These are phyloP conservation scores for Cladobotryum mycophilum DNA, from an alignment of 2,329 filamentous ascomycete genomes.

Conservation along the genomic window DNA sequence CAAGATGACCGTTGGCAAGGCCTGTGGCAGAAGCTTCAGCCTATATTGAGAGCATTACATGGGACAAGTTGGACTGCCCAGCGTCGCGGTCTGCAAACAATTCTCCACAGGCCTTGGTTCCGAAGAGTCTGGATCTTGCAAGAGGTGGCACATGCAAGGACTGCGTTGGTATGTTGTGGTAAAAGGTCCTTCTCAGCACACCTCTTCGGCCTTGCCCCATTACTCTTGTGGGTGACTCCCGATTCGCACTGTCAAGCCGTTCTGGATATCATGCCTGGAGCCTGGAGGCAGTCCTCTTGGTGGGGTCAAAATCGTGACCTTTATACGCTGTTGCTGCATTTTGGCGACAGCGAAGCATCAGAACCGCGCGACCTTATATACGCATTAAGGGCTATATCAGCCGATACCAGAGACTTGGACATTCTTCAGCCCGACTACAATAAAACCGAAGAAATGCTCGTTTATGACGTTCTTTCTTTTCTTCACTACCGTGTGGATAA, in stretches of 20 bases:
- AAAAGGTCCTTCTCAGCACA: too few relatives aligned
- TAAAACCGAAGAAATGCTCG: background rate
- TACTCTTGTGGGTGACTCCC: rapidly evolving
- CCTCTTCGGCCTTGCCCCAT: too few relatives aligned
- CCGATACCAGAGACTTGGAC: background rate
- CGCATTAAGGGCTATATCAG: slow-evolving; percentile 4
- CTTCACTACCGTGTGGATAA: too few relatives aligned
- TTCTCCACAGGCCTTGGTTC: slow-evolving; percentile 3
- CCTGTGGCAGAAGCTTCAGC: too few relatives aligned
- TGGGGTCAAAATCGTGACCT: slow-evolving; percentile 9
- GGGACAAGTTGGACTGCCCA: background rate
- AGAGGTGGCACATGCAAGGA: background rate
- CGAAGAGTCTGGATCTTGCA: slow-evolving; percentile 11
- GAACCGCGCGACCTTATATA: slow-evolving; percentile 5
- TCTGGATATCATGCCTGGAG: slow-evolving; percentile 11
- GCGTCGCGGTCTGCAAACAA: background rate
- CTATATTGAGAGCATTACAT: background rate
- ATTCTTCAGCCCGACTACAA: background rate
- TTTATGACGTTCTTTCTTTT: background rate
- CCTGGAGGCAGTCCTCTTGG: background rate
- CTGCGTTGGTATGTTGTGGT: background rate
- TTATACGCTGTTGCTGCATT: slow-evolving; percentile 1
- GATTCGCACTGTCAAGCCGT: slow-evolving; percentile 11
- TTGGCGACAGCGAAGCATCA: background rate
- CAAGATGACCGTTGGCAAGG: slow-evolving; percentile 1